Conservation (phyloP, 2,329 filamentous ascomycete genomes). For the Xylariaceae sp. region DNA sequence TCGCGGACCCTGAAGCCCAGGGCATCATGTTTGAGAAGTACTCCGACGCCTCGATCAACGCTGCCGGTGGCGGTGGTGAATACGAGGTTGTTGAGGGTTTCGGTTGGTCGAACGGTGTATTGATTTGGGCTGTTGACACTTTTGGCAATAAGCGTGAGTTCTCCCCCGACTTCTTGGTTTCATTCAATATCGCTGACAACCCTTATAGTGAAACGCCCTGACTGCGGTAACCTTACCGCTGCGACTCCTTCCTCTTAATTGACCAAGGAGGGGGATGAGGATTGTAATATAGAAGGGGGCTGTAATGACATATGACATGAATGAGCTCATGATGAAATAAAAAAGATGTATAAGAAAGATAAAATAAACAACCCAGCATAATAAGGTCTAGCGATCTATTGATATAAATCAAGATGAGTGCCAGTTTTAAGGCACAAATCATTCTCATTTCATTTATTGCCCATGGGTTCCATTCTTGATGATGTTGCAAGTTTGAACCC, state of each 20-base stretch:
- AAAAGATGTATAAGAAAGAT: too few species aligned
- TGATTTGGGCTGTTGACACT: slow-evolving; percentile 60
- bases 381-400: too few species aligned
- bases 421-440: background rate
- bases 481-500: background rate
- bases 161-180: background rate
- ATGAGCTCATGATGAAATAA: background rate
- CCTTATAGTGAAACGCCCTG: slow-evolving; percentile 42
- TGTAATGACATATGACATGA: too few species aligned
- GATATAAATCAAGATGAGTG: too few species aligned
- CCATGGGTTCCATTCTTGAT: too few species aligned
- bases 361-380: too few species aligned
- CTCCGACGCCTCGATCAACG: slow-evolving; percentile 53
- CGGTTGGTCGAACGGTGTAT: slow-evolving; percentile 64
- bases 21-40: slow-evolving; percentile 71
- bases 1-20: slow-evolving; percentile 35
- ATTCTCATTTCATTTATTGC: too few species aligned
- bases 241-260: slow-evolving; percentile 29
- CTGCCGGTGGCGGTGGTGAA: slow-evolving; percentile 60
- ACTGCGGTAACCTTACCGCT: slow-evolving; percentile 48
- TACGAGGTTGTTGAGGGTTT: slow-evolving; percentile 67
- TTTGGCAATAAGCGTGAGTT: slow-evolving; percentile 45
- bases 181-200: background rate
- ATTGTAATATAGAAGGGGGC: too few species aligned
- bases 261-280: too few species aligned